Conservation (phyloP, 2,329 filamentous ascomycete genomes). For the Zymoseptoria crescenta region DNA sequence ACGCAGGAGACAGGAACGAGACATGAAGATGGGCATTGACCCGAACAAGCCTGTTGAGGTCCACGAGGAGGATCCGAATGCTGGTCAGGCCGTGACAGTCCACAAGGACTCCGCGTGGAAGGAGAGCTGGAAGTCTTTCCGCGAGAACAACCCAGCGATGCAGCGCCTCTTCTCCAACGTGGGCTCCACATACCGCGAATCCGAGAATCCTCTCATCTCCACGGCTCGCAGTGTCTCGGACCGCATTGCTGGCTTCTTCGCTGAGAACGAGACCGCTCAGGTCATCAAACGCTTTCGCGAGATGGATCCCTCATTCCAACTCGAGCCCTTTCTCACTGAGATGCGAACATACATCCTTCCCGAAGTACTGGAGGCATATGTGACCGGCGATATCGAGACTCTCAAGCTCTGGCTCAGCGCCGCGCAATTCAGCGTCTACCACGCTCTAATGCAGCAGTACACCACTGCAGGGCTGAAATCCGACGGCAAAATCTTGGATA, state of each 20-base stretch:
- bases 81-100: constrained; percentile 85
- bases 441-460: constrained; percentile 94
- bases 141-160: constrained; percentile 78
- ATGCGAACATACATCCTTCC: constrained; percentile 97
- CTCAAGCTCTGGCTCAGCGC: constrained; percentile 93
- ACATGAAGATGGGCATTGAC: constrained; percentile 42
- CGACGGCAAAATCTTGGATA: constrained; percentile 90
- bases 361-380: constrained; percentile 94
- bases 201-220: constrained; percentile 88
- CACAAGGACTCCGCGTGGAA: constrained; percentile 98
- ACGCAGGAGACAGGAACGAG: constrained; percentile 65
- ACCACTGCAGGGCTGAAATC: constrained; percentile 87
- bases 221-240: constrained; percentile 93
- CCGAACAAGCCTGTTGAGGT: constrained; percentile 46
- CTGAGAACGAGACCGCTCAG: constrained; percentile 94
- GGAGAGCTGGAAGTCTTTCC: constrained; percentile 95
- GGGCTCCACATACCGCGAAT: constrained; percentile 86
- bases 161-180: constrained; percentile 76
- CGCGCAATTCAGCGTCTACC: constrained; percentile 92
- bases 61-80: constrained; percentile 79
- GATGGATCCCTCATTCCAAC: constrained; percentile 90
- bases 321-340: constrained; percentile 89
- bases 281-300: constrained; percentile 97
- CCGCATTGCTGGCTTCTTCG: constrained; percentile 88
- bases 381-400: constrained; percentile 87